These are phyloP conservation scores for Canna indica DNA, from an alignment of 176 grass and related monocot genomes.

Conservation along the genomic window DNA sequence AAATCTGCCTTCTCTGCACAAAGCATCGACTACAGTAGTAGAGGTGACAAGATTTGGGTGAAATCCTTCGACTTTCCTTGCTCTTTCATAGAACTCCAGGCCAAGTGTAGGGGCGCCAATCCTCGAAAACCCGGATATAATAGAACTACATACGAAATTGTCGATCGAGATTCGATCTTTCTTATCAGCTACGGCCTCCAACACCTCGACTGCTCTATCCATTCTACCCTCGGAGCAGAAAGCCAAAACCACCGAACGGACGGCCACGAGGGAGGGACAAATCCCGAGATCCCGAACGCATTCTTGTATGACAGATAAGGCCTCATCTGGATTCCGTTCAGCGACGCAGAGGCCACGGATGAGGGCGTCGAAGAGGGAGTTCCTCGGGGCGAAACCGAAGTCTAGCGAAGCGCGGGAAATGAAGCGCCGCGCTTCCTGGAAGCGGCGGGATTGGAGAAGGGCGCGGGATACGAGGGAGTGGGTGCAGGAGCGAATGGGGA, in stretches of 20 bases:
- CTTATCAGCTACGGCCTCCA: constrained; percentile 39
- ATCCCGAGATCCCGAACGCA: constrained; percentile 23
- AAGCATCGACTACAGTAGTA: constrained; percentile 34
- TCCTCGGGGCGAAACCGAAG: constrained; percentile 14
- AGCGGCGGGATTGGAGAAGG: constrained; percentile 17
- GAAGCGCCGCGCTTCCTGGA: constrained; percentile 18
- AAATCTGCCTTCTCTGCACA: constrained; percentile 40
- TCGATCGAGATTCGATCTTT: constrained; percentile 29
- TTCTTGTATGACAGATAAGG: constrained; percentile 35
- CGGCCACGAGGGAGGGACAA: constrained; percentile 20
- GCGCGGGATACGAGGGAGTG: constrained; percentile 8
- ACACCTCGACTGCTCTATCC: constrained; percentile 42
- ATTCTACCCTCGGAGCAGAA: constrained; percentile 36
- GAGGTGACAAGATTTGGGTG: constrained; percentile 43
- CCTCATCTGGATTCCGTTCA: constrained; percentile 23
- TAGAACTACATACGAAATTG: constrained; percentile 54
- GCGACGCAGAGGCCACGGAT: constrained; percentile 33
- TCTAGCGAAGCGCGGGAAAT: constrained; percentile 4
- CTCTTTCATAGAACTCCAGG: constrained; percentile 44
- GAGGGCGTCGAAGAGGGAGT: constrained; percentile 43
- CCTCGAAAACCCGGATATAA: constrained; percentile 52
- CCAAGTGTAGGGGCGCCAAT: constrained; percentile 19
- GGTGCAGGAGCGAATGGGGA: background rate
- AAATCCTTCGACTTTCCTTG: constrained; percentile 28
- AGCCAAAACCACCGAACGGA: constrained; percentile 21